Evolutionary conservation across 352 stramenopile species (phyloP).

Genomic region (Pythium sukuiense): DNA sequence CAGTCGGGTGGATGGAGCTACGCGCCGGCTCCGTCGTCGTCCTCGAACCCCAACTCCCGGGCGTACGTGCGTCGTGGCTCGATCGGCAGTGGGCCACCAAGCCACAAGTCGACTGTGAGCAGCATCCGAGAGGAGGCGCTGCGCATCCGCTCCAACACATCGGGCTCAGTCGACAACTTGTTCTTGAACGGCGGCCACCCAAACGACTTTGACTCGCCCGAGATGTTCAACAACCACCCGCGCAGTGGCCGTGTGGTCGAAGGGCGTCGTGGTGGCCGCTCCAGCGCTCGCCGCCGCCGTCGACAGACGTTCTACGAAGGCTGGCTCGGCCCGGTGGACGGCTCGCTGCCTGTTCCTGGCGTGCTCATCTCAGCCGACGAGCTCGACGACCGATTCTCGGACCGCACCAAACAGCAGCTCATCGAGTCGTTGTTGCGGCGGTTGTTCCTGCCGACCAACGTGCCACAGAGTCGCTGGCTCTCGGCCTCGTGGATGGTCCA

Average conservation of each 20-base stretch:
- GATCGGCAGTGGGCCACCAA: not conserved
- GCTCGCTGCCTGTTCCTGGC: constrained; percentile 65
- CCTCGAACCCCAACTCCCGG: not conserved
- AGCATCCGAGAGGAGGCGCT: constrained; percentile 75
- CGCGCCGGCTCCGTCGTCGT: constrained; percentile 1
- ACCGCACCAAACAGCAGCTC: constrained; percentile 39
- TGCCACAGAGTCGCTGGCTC: constrained; percentile 52
- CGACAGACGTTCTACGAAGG: constrained; percentile 65
- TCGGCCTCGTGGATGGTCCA: constrained; percentile 70
- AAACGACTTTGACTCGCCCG: constrained; percentile 31
- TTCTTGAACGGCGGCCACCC: constrained; percentile 5
- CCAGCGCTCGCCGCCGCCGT: constrained; percentile 18
- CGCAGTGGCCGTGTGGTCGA: constrained; percentile 18
- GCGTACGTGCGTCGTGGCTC: constrained; percentile 11
- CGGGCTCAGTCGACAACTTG: constrained; percentile 34
- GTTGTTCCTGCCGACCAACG: constrained; percentile 55
- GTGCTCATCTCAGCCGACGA: constrained; percentile 72
- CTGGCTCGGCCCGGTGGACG: constrained; percentile 72
- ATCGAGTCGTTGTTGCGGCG: constrained; percentile 47
- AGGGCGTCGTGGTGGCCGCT: constrained; percentile 2
- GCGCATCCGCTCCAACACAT: constrained; percentile 59
- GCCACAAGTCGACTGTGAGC: constrained; percentile 28
- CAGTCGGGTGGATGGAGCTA: constrained; percentile 16
- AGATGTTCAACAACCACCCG: constrained; percentile 10
- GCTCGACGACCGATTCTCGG: constrained; percentile 56